phyloP scores from a whole-genome alignment of 345 rosid species.

The Corchorus capsularis region DNA sequence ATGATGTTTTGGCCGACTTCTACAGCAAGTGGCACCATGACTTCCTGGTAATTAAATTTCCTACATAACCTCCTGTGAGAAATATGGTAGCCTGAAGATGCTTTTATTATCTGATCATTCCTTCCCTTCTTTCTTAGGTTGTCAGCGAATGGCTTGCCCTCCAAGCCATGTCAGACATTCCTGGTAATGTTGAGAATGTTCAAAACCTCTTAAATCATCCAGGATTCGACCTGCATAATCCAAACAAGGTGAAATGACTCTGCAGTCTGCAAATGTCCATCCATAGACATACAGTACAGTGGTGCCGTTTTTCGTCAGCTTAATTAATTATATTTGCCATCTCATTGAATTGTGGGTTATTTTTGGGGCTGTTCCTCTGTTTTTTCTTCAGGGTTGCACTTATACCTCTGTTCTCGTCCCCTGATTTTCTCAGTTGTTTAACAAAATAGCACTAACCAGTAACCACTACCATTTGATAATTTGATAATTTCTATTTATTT shows the following conservation, averaged over 20 bases:
- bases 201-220: slow-evolving; percentile 74
- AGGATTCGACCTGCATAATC: slow-evolving; percentile 87
- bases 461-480: too few species aligned
- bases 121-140: slow-evolving; percentile 50
- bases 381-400: too few species aligned
- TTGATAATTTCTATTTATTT: too few species aligned
- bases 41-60: slow-evolving; percentile 69
- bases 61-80: neutral
- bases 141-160: slow-evolving; percentile 96
- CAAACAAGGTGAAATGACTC: slow-evolving; percentile 69
- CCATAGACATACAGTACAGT: too few species aligned
- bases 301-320: too few species aligned
- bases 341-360: neutral
- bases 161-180: slow-evolving; percentile 83
- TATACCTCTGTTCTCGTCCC: too few species aligned
- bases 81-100: neutral
- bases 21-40: slow-evolving; percentile 85
- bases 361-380: too few species aligned
- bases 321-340: neutral
- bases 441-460: too few species aligned
- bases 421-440: too few species aligned
- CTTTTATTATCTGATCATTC: slow-evolving; percentile 7
- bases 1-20: slow-evolving; percentile 80
- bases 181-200: slow-evolving; percentile 85
- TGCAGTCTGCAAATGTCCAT: too few species aligned